A percentile compares a stretch with the other conserved stretches of the same genome.
These are phyloP conservation scores for Metarhizium brunneum DNA, from an alignment of 2,329 filamentous ascomycete species.

Conservation along the genomic window DNA sequence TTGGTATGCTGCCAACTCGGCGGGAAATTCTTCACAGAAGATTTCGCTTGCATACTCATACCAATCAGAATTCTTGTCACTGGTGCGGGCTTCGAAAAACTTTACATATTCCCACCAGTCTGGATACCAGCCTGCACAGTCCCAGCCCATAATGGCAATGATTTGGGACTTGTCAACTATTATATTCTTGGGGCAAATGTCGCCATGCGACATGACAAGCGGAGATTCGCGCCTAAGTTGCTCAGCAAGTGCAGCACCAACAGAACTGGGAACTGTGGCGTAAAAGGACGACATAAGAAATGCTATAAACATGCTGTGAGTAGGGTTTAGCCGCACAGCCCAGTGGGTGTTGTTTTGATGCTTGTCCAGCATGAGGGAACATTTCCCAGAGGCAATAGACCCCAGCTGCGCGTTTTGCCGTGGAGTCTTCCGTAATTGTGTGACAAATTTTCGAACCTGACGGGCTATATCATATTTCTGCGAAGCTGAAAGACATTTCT, in stretches of 20 bases:
- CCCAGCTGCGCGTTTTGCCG: conserved; percentile 7
- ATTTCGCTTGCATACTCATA: conserved; percentile 21
- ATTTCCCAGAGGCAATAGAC: conserved; percentile 10
- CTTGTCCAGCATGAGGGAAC: conserved; percentile 18
- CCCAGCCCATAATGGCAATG: conserved; percentile 19
- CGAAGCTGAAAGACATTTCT: conserved; percentile 12
- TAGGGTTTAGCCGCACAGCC: conserved; percentile 13
- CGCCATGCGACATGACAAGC: conserved; percentile 15
- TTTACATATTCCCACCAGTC: conserved; percentile 26
- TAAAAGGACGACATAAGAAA: conserved; percentile 18
- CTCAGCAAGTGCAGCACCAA: conserved; percentile 12
- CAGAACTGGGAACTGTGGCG: conserved; percentile 13
- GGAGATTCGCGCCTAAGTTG: conserved; percentile 10
- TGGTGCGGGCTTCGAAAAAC: conserved; percentile 23
- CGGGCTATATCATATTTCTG: conserved; percentile 15
- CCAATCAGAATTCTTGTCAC: conserved; percentile 19
- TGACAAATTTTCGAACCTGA: conserved; percentile 18
- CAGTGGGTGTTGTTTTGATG: conserved; percentile 19
- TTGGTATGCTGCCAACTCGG: conserved; percentile 21
- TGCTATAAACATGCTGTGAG: conserved; percentile 13
- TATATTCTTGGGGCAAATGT: conserved; percentile 20
- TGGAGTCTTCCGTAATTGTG: conserved; percentile 11
- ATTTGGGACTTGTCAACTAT: conserved; percentile 16
- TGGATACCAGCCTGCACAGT: conserved; percentile 22
- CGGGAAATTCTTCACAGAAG: conserved; percentile 14